Percentiles rank a stretch among this genome's conserved stretches.
Conservation (phyloP, 2,329 filamentous ascomycete species). For the Fusarium paranaense region DNA sequence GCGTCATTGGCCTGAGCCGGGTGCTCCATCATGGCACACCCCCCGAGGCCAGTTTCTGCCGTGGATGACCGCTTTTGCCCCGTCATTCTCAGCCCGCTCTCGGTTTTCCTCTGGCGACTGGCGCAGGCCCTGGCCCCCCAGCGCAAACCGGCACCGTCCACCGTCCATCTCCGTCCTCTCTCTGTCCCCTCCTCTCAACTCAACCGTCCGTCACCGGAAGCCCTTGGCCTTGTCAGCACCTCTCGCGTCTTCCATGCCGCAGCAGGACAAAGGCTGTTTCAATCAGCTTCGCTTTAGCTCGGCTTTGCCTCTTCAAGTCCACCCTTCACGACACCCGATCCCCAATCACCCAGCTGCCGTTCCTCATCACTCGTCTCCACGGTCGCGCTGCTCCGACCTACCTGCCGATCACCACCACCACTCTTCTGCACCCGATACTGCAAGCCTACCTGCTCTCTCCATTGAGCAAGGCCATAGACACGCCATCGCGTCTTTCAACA, state of each 20-base stretch:
- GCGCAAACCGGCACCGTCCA: constrained; percentile 43
- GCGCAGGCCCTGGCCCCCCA: constrained; percentile 23
- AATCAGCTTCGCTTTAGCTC: constrained; percentile 17
- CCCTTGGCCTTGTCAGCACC: constrained; percentile 2
- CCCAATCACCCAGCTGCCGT: constrained; percentile 21
- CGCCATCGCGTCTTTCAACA: constrained; percentile 31
- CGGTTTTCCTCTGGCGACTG: constrained; percentile 36
- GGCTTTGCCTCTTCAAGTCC: not conserved
- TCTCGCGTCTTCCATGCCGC: constrained; percentile 25
- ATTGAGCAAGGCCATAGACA: constrained; percentile 22
- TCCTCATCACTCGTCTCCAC: constrained; percentile 24
- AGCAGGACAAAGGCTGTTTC: constrained; percentile 1
- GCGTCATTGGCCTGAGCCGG: constrained; percentile 47
- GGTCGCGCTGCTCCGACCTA: constrained; percentile 38
- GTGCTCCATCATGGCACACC: constrained; percentile 31
- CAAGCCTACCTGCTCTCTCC: not conserved
- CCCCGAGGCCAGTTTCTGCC: constrained; percentile 48
- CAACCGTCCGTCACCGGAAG: constrained; percentile 10
- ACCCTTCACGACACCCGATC: constrained; percentile 3
- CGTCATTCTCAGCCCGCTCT: constrained; percentile 48
- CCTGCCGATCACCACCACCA: constrained; percentile 21
- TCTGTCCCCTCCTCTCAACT: constrained; percentile 25
- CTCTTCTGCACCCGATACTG: constrained; percentile 10
- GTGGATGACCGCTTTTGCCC: constrained; percentile 43
- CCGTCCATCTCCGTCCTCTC: constrained; percentile 25